phyloP scores from a whole-genome alignment of 768 basidiomycete genomes.

The Tricholomella constricta region DNA sequence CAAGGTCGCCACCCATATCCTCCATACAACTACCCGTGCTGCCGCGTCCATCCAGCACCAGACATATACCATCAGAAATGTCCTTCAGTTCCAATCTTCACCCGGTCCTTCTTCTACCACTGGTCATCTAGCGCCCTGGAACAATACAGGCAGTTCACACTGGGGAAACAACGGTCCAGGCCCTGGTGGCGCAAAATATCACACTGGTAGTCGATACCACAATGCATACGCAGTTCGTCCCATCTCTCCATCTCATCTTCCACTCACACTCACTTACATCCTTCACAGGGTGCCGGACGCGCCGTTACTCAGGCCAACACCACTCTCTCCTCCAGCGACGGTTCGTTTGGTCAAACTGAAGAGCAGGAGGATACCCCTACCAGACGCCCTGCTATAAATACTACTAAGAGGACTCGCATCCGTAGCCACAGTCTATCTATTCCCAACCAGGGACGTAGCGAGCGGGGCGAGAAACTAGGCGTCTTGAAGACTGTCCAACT shows the following conservation, averaged over 20 bases:
- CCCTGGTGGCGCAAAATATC: conserved; percentile 73
- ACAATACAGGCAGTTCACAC: conserved; percentile 48
- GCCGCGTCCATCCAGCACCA: conserved; percentile 78
- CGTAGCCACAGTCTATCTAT: conserved; percentile 67
- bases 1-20: conserved; percentile 77
- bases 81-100: conserved; percentile 65
- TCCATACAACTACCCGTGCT: conserved; percentile 76
- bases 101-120: conserved; percentile 46
- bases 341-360: conserved; percentile 47
- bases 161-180: conserved; percentile 59
- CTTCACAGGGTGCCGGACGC: conserved; percentile 63
- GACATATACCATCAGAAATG: conserved; percentile 72
- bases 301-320: conserved; percentile 74
- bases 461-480: conserved; percentile 46
- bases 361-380: conserved; percentile 54
- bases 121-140: conserved; percentile 41
- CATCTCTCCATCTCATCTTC: conserved; percentile 1
- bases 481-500: conserved; percentile 66
- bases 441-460: conserved; percentile 40
- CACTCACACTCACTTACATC: not conserved
- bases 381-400: conserved; percentile 28
- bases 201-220: conserved; percentile 73
- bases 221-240: conserved; percentile 62
- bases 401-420: conserved; percentile 40
- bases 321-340: conserved; percentile 49